Evolutionary conservation across 2,329 filamentous ascomycete genomes (phyloP), one percentile per base, ranked within the genome.

Genomic region (Exutisphaerella laricina): DNA sequence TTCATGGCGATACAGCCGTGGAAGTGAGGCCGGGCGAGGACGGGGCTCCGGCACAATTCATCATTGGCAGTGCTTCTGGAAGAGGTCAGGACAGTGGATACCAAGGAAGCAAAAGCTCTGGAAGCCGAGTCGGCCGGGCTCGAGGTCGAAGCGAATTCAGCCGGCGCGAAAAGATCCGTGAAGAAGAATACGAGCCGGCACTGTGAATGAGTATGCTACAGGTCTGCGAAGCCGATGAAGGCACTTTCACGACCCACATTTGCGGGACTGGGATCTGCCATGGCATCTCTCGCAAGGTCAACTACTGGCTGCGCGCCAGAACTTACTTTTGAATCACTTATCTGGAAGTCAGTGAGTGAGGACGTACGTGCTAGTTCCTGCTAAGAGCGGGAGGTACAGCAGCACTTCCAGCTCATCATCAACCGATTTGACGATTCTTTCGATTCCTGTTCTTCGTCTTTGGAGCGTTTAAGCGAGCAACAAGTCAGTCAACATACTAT

Each of bases 1-100:
- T 61, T 16, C 54, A 57, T 21, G 52, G 53, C 29, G 55, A 58
- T 21, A 50, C 50, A n/a, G 54, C 36, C 3, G 49, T 59, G 13
- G 49, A 55, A 31, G 50, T 61, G 40, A 36, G 45, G 9, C 48
- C 49, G 9, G 47, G 45, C 3, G 56, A 59, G 16, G 54, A 61
- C 23, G 58, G 58, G 8, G 48, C 45, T 10, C 39, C 35, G 17
- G 45, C 50, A 8, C 43, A 42, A 16, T 33, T 58, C 38, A 48
- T 57, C n/a, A 52, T 57, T 33, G 49, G 40, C 8, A 52, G 49
- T 18, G 41, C 43, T n/a, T 48, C 41, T 28, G 51, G 50, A 5
- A 41, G 49, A 14, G n/a, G n/a, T n/a, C n/a, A n/a, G n/a, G 55
- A 58, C 16, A 52, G 46, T 17, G 50, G 42, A 12, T 57, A 58